Base-by-base conservation (phyloP, 2,329 filamentous ascomycete species). In the Cryphonectria parasitica region DNA sequence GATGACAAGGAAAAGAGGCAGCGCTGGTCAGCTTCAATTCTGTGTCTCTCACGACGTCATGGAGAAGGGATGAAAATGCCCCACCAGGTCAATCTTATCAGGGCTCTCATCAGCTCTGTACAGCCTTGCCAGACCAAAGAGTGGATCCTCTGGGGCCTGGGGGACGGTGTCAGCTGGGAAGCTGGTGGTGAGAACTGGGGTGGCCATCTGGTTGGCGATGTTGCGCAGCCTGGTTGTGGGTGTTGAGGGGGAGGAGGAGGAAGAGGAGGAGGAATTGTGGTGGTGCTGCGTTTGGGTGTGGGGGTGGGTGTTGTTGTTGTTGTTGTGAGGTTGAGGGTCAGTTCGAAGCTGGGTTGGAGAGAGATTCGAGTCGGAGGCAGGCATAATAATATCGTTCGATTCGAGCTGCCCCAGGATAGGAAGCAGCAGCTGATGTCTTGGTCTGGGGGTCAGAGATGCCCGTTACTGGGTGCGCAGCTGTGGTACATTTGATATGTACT, bases 81-180 rank as follows among this genome's bases (percentile, higher is more conserved):
- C 88, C 80, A 96, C 95, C 82, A 99, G 83, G 83, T 99, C 96
- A 75, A 99, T 92, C 85, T 99, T 99, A 82, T 93, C 89, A 70
- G 86, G 82, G 80, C 85, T 87, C 72, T 88, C 83, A 79, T 99
- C 96, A 73, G 92, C 92, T 78, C 90, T 90, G 86, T 91, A 99
- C 73, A 93, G 94, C 74, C 92, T 89, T 88, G 95, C 94, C 77
- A 99, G 85, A 70, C 95, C 95, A 79, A 99, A 99, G 79, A 99
- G 89, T 74, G 95, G 90, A 83, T 99, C 96, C 81, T 97, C 95
- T 64, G 96, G 95, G 72, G 96, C 96, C 83, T 95, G 91, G 77
- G 95, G 93, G 71, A 98, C 93, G 75, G 87, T 84, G 78, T 92
- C 88, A 77, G 91, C 87, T 73, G 90, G 88, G 84, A 97, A 97